A percentile compares a stretch with the other conserved stretches of the same genome.
Evolutionary conservation across 176 grass and related monocot genomes (phyloP).

Genomic region (Oryza coarctata): DNA sequence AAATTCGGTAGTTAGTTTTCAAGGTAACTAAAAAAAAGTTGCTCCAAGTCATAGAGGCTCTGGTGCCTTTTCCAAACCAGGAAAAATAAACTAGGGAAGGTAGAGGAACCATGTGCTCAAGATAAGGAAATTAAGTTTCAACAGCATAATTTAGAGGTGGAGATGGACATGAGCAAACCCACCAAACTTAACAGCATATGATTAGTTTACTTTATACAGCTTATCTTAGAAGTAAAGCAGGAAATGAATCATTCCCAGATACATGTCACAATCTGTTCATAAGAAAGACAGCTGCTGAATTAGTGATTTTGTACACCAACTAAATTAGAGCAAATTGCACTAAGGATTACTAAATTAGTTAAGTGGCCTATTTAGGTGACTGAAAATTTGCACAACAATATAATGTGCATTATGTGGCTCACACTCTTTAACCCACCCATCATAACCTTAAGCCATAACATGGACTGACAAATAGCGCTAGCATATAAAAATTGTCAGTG

Average conservation of each 20-base stretch:
- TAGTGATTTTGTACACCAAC: background rate
- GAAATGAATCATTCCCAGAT: background rate
- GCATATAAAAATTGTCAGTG: background rate
- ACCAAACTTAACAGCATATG: background rate
- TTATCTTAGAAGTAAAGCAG: conserved; percentile 9
- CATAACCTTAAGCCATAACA: background rate
- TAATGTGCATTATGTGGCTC: background rate
- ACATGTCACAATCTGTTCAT: background rate
- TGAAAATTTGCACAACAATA: background rate
- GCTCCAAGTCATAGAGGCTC: background rate
- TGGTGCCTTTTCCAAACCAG: background rate
- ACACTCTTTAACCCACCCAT: background rate
- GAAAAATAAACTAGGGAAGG: background rate
- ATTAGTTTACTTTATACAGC: background rate
- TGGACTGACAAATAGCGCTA: background rate
- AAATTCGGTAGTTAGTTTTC: background rate
- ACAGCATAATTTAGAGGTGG: background rate
- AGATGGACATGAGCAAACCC: background rate
- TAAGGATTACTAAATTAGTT: background rate
- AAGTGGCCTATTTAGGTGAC: background rate
- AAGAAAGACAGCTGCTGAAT: background rate
- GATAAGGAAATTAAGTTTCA: background rate
- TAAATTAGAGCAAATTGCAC: background rate
- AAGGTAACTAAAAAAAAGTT: background rate
- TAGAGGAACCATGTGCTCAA: background rate